Base-by-base conservation (phyloP, 768 basidiomycete species). In the Suillus plorans region DNA sequence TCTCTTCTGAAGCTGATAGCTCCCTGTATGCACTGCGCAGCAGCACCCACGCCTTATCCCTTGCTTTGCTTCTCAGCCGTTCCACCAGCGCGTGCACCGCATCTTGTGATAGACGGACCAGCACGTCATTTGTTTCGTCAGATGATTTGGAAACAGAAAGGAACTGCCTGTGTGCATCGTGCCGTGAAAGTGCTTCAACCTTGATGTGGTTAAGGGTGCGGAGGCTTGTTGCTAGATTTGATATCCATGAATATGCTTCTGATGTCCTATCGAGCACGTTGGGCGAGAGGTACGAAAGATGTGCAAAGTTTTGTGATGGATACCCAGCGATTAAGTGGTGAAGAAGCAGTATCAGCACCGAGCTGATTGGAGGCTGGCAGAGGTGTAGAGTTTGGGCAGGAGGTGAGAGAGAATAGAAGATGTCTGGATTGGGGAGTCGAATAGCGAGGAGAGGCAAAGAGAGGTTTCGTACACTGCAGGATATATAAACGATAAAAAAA, bases 401-500 rank as follows among this genome's bases (percentile, higher is more conserved):
- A n/a, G n/a, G n/a, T n/a, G n/a, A n/a, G n/a, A n/a, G n/a, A n/a
- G n/a, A n/a, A n/a, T n/a, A n/a, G n/a, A n/a, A n/a, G n/a, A n/a
- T n/a, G n/a, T n/a, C n/a, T n/a, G n/a, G n/a, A n/a, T n/a, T n/a
- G n/a, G n/a, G n/a, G n/a, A n/a, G n/a, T n/a, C n/a, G 13, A 91
- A 92, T 37, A 90, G 67, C 34, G 85, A 77, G 34, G 89, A 82
- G 37, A 91, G 80, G 73, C 82, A 85, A 25, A 92, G 78, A 0
- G 91, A 93, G 5, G 84, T 89, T 76, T 92, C 89, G 71, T 91
- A 92, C 1, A 85, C 91, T 92, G 69, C 22, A 28, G 61, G 34
- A 34, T 58, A 58, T 37, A 41, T 37, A 60, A 60, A 60, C 55
- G 56, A 56, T 50, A 41, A 9, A n/a, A 20, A 37, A 36, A 61